A percentile compares a stretch with the other conserved stretches of the same genome.
These are phyloP conservation scores for Picea engelmannii DNA, from an alignment of 83 land plant species.

Conservation along the genomic window DNA sequence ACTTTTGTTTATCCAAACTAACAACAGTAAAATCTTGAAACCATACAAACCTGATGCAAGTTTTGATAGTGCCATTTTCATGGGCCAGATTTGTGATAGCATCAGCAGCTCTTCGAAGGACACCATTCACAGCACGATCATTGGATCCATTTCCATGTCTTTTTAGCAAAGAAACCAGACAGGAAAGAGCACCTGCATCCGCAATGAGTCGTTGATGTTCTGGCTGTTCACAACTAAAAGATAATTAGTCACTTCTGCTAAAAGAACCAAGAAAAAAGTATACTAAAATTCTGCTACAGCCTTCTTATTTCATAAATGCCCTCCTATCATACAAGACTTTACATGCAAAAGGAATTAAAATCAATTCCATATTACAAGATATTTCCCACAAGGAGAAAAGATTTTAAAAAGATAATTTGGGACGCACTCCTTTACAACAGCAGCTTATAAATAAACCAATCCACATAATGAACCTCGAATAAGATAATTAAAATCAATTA, in stretches of 20 bases:
- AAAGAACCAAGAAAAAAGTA: not conserved
- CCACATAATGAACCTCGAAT: too few relatives aligned
- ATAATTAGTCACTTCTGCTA: not conserved
- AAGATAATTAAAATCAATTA: too few relatives aligned
- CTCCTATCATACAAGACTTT: too few relatives aligned
- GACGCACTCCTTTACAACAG: too few relatives aligned
- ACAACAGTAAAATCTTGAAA: conserved; percentile 7
- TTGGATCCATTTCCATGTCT: conserved; percentile 42
- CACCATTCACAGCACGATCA: conserved; percentile 69
- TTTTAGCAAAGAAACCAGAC: conserved; percentile 72
- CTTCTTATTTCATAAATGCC: too few relatives aligned
- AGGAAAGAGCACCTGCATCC: conserved; percentile 92
- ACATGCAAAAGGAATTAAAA: too few relatives aligned
- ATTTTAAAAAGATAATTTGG: too few relatives aligned
- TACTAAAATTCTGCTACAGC: not conserved
- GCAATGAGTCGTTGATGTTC: conserved; percentile 97
- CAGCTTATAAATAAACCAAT: too few relatives aligned
- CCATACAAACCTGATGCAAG: conserved; percentile 71
- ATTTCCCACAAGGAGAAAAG: too few relatives aligned
- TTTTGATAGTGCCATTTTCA: conserved; percentile 87
- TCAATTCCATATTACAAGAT: too few relatives aligned
- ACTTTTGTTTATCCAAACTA: not conserved
- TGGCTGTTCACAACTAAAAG: conserved; percentile 55
- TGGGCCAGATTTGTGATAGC: conserved; percentile 97
- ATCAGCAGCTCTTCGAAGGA: conserved; percentile 97